These are phyloP conservation scores for Tilletia setariae DNA, from an alignment of 1,284 basidiomycete genomes.

Conservation along the genomic window DNA sequence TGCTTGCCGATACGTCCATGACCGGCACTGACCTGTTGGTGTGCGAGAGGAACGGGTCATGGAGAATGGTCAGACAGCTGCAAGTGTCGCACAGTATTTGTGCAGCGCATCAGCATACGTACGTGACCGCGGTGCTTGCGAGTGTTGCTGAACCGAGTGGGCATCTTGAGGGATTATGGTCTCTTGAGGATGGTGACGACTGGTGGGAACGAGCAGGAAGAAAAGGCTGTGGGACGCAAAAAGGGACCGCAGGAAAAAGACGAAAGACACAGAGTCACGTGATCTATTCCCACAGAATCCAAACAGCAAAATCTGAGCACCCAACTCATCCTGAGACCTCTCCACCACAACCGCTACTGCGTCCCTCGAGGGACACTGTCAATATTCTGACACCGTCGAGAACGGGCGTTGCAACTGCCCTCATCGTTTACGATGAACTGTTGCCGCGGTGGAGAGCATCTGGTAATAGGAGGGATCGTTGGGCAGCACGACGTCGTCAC, in stretches of 20 bases:
- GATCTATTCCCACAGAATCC: too few relatives aligned
- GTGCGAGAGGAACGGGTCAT: too few relatives aligned
- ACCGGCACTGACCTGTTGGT: constrained; percentile 76
- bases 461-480: not conserved
- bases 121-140: constrained; percentile 87
- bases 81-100: too few relatives aligned
- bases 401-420: constrained; percentile 3
- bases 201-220: not conserved
- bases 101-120: not conserved
- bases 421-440: not conserved
- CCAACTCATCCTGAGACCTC: too few relatives aligned
- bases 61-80: too few relatives aligned
- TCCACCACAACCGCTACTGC: not conserved
- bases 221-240: not conserved
- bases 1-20: constrained; percentile 99
- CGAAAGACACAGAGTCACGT: too few relatives aligned
- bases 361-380: constrained; percentile 1
- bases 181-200: not conserved
- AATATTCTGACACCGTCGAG: not conserved
- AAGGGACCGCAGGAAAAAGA: too few relatives aligned
- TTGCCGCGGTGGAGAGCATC: constrained; percentile 10
- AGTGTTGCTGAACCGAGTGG: constrained; percentile 89
- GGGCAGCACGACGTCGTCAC: constrained; percentile 13
- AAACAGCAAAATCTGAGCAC: too few relatives aligned
- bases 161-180: constrained; percentile 62